Percentiles rank a stretch among this genome's conserved stretches.
Evolutionary conservation across 345 rosid species (phyloP).

Genomic region (Citropsis articulata): DNA sequence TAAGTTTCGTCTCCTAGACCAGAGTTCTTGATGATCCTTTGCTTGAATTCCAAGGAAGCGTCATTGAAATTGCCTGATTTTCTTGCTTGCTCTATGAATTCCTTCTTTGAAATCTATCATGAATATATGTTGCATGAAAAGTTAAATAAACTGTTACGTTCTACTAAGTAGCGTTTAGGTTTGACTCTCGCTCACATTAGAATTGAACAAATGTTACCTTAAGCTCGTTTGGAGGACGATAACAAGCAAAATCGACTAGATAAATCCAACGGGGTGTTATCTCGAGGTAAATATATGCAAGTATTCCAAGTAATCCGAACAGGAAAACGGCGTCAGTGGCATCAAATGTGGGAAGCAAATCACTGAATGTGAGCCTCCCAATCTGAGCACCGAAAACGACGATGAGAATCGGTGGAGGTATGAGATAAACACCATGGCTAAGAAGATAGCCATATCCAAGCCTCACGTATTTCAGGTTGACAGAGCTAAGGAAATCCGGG

Average conservation of each 20-base stretch:
- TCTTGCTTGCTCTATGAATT: slow-evolving; percentile 49
- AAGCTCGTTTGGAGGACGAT: slow-evolving; percentile 56
- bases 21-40: slow-evolving; percentile 42
- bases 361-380: slow-evolving; percentile 29
- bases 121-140: neutral
- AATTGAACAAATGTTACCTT: slow-evolving; percentile 42
- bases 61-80: slow-evolving; percentile 60
- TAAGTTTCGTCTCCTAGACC: slow-evolving; percentile 76
- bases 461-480: slow-evolving; percentile 57
- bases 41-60: slow-evolving; percentile 50
- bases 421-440: slow-evolving; percentile 33
- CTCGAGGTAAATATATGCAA: slow-evolving; percentile 36
- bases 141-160: neutral
- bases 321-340: slow-evolving; percentile 20
- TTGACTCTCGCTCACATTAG: neutral
- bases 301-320: slow-evolving; percentile 19
- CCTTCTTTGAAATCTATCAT: slow-evolving; percentile 48
- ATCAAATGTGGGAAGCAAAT: slow-evolving; percentile 15
- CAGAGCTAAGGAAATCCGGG: slow-evolving; percentile 52
- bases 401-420: slow-evolving; percentile 33
- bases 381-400: slow-evolving; percentile 29
- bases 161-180: neutral
- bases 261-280: slow-evolving; percentile 43
- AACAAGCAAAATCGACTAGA: slow-evolving; percentile 65
- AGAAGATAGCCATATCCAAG: slow-evolving; percentile 65